Conservation (phyloP, 805 yeast species). For the Spathaspora passalidarum region DNA sequence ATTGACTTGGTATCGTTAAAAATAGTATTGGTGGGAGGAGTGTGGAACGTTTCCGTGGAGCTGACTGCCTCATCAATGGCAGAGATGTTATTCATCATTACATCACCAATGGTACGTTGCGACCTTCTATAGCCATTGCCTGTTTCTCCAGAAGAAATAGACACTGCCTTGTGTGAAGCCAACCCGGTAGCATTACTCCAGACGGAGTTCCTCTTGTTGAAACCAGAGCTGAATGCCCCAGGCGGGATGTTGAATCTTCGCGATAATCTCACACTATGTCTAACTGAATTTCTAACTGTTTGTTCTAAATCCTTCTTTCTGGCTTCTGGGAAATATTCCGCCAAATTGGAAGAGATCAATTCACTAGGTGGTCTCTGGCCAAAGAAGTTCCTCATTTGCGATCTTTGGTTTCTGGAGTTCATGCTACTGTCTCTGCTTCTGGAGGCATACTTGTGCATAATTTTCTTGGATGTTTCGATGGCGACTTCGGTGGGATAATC, state of each 20-base stretch:
- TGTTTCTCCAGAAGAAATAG: constrained; percentile 18
- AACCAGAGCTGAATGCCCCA: constrained; percentile 11
- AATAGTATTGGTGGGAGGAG: constrained; percentile 9
- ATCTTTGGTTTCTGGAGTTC: constrained; percentile 5
- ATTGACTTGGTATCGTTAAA: constrained; percentile 17
- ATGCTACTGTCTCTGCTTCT: not conserved
- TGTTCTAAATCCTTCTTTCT: constrained; percentile 67
- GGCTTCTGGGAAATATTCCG: constrained; percentile 89
- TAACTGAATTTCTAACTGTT: constrained; percentile 79
- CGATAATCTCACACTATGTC: constrained; percentile 68
- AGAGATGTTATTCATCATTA: constrained; percentile 51
- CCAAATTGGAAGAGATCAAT: constrained; percentile 81
- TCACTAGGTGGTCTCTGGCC: constrained; percentile 95
- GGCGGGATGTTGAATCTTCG: constrained; percentile 28
- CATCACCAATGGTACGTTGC: constrained; percentile 59
- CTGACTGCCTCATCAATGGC: constrained; percentile 51
- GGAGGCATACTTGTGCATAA: constrained; percentile 24
- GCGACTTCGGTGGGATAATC: constrained; percentile 65
- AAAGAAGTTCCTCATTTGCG: constrained; percentile 49
- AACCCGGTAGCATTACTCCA: constrained; percentile 11
- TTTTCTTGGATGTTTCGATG: constrained; percentile 50
- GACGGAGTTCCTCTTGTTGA: constrained; percentile 12
- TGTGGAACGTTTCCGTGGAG: constrained; percentile 18
- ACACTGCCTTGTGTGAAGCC: constrained; percentile 15
- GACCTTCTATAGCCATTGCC: constrained; percentile 10